A percentile compares a stretch with the other conserved stretches of the same genome.
Conservation (phyloP, 2,329 filamentous ascomycete genomes). For the Basipetospora chlamydospora region DNA sequence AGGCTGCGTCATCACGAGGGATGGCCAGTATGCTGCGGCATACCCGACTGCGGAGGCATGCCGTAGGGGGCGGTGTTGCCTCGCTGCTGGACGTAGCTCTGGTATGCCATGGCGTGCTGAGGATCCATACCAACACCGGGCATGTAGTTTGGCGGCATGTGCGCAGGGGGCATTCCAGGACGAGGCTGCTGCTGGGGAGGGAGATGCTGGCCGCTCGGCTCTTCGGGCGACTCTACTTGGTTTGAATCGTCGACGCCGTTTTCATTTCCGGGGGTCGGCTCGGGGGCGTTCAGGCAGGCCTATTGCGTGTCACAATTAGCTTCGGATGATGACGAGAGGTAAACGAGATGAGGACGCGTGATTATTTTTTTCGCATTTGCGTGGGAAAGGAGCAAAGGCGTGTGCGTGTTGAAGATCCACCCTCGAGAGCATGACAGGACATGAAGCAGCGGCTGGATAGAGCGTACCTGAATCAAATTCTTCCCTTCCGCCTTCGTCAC, state of each 20-base stretch:
- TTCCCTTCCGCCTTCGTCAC: conserved; percentile 98
- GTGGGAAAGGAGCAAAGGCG: neutral
- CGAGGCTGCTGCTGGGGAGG: conserved; percentile 44
- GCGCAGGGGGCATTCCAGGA: conserved; percentile 51
- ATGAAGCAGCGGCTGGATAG: too few relatives aligned
- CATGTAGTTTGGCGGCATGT: conserved; percentile 51
- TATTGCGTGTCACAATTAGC: too few relatives aligned
- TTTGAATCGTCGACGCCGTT: conserved; percentile 65
- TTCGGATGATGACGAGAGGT: too few relatives aligned
- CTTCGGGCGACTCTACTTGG: conserved; percentile 81
- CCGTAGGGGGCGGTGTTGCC: conserved; percentile 53
- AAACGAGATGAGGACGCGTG: too few relatives aligned
- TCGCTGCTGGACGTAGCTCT: conserved; percentile 68
- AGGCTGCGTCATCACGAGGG: conserved; percentile 44
- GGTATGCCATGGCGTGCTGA: conserved; percentile 69
- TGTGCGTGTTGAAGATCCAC: too few relatives aligned
- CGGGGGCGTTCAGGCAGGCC: conserved; percentile 93
- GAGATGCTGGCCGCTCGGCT: conserved; percentile 63
- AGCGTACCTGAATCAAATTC: conserved; percentile 92
- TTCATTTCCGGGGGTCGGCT: conserved; percentile 68
- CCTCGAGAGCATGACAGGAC: too few relatives aligned
- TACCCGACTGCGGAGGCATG: conserved; percentile 63
- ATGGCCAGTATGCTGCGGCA: conserved; percentile 72
- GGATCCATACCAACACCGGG: conserved; percentile 55
- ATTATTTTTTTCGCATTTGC: neutral